phyloP scores from a whole-genome alignment of 2,329 filamentous ascomycete genomes.

The Rhynchosporium agropyri region DNA sequence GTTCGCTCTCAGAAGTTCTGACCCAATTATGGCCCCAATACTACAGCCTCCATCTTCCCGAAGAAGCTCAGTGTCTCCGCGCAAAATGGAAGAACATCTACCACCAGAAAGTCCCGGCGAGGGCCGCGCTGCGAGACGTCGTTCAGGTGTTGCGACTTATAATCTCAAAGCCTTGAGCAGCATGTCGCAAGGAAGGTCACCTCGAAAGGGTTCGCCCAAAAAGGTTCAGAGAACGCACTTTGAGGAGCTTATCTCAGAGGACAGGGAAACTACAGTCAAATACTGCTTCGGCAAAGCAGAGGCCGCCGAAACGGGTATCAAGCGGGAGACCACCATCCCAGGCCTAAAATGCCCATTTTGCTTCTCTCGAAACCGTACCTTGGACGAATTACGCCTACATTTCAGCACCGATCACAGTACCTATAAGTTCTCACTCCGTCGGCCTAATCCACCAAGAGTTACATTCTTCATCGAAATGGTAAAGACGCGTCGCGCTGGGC shows the following conservation, averaged over 20 bases:
- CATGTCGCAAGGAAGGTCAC: constrained; percentile 56
- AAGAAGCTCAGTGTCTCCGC: constrained; percentile 17
- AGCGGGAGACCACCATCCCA: constrained; percentile 29
- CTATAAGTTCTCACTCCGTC: constrained; percentile 36
- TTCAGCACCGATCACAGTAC: constrained; percentile 33
- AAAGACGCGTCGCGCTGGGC: constrained; percentile 28
- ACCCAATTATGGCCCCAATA: background rate
- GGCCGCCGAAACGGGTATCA: constrained; percentile 29
- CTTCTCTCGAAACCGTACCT: constrained; percentile 18
- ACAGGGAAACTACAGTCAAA: constrained; percentile 35
- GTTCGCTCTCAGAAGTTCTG: constrained; percentile 9
- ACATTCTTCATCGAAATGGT: constrained; percentile 43
- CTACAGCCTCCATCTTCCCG: background rate
- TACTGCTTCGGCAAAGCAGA: constrained; percentile 36
- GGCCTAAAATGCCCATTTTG: constrained; percentile 39
- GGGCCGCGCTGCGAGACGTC: constrained; percentile 32
- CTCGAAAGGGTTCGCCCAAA: constrained; percentile 44
- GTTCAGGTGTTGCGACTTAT: constrained; percentile 47
- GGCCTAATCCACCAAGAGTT: constrained; percentile 45
- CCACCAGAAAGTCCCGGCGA: constrained; percentile 28
- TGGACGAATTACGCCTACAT: constrained; percentile 36
- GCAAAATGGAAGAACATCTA: constrained; percentile 17
- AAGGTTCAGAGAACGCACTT: constrained; percentile 34
- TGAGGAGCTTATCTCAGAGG: constrained; percentile 28
- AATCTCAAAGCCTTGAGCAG: constrained; percentile 63